Evolutionary conservation across 495 filamentous ascomycete species (phyloP), one percentile per base, ranked within the genome.

Genomic region (Hypoxylon lenormandii): DNA sequence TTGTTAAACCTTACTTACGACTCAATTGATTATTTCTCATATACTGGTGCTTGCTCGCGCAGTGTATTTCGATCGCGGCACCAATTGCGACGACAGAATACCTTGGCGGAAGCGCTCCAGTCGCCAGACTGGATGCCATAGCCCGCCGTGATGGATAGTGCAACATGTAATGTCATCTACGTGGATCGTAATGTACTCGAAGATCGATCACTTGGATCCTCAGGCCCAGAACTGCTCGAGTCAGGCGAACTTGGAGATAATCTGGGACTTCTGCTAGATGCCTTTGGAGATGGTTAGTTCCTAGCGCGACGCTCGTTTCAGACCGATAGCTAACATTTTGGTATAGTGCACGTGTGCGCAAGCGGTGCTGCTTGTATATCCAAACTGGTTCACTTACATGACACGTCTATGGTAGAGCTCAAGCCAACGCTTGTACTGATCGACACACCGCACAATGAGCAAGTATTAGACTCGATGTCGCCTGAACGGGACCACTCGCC

Each of bases 111-210:
- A 77, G 80, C 74, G 79, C 74, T 78, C 80, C 79, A 64, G 81
- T 83, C 80, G 76, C 75, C 74, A 78, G 80, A 80, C 80, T 80
- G 80, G 80, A 76, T 78, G 80, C 77, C 79, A 76, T 74, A 72
- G 59, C 57, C 70, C 69, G 72, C 70, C 77, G 80, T 73, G 60
- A 90, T 91, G 89, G 90, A 92, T 78, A 82, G 83, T 78, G 83
- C 87, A 71, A 81, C 86, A 64, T 94, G 90, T 80, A 89, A 91
- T 80, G 88, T 92, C 62, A 89, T 95, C 67, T 95, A 93, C 76
- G 91, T 95, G 62, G 91, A 95, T 80, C 89, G 89, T 74, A 86
- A 87, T 52, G 86, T 91, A 54, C 80, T 79, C 63, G 82, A 87
- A 66, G 89, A 92, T 65, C 82, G 88, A 73, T 80, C 84, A 79